Conservation (phyloP, 2,329 filamentous ascomycete genomes). For the Fusarium praegraminearum region DNA sequence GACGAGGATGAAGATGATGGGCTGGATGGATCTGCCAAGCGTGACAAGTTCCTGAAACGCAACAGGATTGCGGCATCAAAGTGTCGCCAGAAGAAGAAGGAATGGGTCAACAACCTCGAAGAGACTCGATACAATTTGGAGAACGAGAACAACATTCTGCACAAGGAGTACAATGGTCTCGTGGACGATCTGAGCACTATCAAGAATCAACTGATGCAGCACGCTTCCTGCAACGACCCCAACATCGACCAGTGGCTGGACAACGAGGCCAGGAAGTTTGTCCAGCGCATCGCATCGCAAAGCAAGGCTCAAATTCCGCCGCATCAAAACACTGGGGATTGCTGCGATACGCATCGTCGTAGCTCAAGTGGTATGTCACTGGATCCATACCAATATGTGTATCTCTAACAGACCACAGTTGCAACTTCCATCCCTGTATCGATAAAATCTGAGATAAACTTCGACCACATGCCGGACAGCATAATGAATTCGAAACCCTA, state of each 20-base stretch:
- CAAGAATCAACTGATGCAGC: conserved; percentile 64
- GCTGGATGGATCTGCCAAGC: conserved; percentile 54
- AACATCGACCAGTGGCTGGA: conserved; percentile 67
- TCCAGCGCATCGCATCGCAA: conserved; percentile 48
- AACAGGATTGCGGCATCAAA: conserved; percentile 81
- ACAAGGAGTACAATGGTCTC: conserved; percentile 58
- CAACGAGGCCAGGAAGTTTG: conserved; percentile 63
- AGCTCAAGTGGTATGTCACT: conserved; percentile 22
- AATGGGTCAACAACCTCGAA: conserved; percentile 64
- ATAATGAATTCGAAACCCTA: conserved; percentile 41
- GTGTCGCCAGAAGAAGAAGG: conserved; percentile 76
- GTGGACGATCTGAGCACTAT: conserved; percentile 60
- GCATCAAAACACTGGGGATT: neutral
- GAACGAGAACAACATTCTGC: conserved; percentile 57
- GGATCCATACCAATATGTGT: neutral
- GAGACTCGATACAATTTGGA: conserved; percentile 60
- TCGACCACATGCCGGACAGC: conserved; percentile 55
- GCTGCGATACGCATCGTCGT: conserved; percentile 1
- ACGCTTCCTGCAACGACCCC: conserved; percentile 64
- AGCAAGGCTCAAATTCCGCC: neutral
- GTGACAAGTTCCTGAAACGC: conserved; percentile 72
- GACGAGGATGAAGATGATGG: conserved; percentile 30
- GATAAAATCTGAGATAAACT: conserved; percentile 46
- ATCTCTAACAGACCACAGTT: neutral
- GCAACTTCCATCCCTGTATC: conserved; percentile 17